Evolutionary conservation across 1,284 basidiomycete species (phyloP).

Genomic region (Ustilago loliicola): DNA sequence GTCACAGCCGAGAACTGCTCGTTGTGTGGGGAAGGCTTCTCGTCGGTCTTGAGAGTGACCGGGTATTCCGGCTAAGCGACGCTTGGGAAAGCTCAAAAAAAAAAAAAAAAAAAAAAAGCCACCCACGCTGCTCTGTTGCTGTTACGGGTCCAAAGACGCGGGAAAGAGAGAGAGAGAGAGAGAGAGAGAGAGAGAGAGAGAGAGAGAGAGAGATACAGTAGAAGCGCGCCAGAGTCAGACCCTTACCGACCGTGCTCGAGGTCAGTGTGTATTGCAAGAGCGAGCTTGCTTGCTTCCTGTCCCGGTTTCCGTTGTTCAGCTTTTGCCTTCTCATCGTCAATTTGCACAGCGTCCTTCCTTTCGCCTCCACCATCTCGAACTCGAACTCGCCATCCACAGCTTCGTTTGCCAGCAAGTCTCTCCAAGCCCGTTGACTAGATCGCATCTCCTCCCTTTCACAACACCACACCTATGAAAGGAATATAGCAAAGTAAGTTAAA

Average conservation of each 20-base stretch:
- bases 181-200: background rate
- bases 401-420: background rate
- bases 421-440: background rate
- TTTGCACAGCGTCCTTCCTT: background rate
- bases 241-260: background rate
- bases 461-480: background rate
- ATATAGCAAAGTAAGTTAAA: background rate
- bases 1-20: background rate
- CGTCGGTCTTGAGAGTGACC: conserved; percentile 8
- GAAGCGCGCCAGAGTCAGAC: background rate
- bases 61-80: conserved; percentile 46
- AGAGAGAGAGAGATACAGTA: background rate
- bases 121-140: background rate
- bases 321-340: background rate
- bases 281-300: background rate
- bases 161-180: background rate
- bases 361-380: background rate
- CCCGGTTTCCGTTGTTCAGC: background rate
- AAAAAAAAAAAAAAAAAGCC: too few species aligned
- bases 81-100: too few species aligned
- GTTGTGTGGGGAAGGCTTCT: background rate
- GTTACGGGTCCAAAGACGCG: background rate
- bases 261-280: background rate
- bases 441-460: background rate
- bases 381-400: background rate